Conservation (phyloP, 169 alveolate species). For the Perkinsus chesapeaki region DNA sequence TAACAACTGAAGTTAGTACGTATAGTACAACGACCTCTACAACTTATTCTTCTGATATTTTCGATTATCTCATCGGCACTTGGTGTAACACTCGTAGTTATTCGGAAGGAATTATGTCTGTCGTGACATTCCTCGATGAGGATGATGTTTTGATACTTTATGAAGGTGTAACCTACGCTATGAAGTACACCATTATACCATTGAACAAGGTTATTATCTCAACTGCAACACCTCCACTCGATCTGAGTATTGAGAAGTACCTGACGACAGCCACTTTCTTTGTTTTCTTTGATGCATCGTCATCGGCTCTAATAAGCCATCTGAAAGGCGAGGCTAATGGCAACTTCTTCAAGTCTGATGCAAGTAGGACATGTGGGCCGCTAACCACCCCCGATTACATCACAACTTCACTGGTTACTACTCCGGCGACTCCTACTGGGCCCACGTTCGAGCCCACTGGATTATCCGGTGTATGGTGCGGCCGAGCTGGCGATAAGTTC, state of each 20-base stretch:
- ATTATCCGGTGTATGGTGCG: neutral
- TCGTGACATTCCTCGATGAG: neutral
- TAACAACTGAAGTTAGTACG: neutral
- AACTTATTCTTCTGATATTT: neutral
- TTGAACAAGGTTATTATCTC: neutral
- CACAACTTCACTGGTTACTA: neutral
- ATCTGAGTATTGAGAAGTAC: neutral
- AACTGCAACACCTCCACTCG: no score
- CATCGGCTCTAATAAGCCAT: neutral
- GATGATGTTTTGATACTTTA: neutral
- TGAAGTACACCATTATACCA: neutral
- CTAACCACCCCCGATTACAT: neutral
- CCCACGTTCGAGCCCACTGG: neutral
- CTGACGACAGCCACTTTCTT: neutral
- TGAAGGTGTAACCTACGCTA: neutral
- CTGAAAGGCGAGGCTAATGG: neutral
- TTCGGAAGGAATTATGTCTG: neutral
- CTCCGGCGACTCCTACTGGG: neutral
- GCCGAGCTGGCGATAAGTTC: neutral
- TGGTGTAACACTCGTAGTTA: neutral
- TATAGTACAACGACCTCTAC: neutral
- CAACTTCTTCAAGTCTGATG: neutral
- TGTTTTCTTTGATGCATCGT: neutral
- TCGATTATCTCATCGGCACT: neutral
- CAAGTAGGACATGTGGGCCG: neutral